phyloP scores from a whole-genome alignment of 345 rosid genomes.

The Camelina laxa region DNA sequence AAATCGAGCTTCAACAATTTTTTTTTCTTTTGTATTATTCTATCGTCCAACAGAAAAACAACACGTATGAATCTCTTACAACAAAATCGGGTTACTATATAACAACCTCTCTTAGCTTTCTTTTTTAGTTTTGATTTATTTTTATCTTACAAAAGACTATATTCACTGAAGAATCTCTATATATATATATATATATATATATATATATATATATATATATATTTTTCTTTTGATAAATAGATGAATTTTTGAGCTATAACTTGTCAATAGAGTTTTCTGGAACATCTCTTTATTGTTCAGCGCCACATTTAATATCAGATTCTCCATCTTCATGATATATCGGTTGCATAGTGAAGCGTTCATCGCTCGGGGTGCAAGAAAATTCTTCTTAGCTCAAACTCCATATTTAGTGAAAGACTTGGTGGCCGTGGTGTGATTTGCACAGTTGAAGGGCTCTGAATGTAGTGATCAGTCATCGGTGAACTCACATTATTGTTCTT shows the following conservation, averaged over 20 bases:
- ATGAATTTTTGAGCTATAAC: not conserved
- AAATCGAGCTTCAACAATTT: no score
- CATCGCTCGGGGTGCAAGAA: slow-evolving; percentile 1
- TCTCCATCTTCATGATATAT: slow-evolving; percentile 17
- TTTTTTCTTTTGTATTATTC: no score
- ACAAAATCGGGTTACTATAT: no score
- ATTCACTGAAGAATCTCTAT: no score
- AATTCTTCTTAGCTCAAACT: slow-evolving; percentile 32
- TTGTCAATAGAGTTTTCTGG: not conserved
- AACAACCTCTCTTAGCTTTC: no score
- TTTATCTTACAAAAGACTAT: no score
- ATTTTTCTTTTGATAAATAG: not conserved
- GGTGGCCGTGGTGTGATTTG: slow-evolving; percentile 20
- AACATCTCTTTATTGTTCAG: not conserved
- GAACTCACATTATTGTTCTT: slow-evolving; percentile 33
- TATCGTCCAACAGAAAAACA: no score
- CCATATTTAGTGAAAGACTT: slow-evolving; percentile 24
- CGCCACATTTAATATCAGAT: slow-evolving; percentile 21
- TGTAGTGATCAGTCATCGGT: slow-evolving; percentile 17
- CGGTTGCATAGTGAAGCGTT: not conserved
- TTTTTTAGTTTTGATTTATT: no score
- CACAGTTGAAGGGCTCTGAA: slow-evolving; percentile 28
- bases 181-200: no score
- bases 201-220: no score
- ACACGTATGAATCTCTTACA: no score